Percentiles rank a stretch among this genome's conserved stretches.
Conservation (phyloP, 75 land plant species). For the Larix kaempferi region DNA sequence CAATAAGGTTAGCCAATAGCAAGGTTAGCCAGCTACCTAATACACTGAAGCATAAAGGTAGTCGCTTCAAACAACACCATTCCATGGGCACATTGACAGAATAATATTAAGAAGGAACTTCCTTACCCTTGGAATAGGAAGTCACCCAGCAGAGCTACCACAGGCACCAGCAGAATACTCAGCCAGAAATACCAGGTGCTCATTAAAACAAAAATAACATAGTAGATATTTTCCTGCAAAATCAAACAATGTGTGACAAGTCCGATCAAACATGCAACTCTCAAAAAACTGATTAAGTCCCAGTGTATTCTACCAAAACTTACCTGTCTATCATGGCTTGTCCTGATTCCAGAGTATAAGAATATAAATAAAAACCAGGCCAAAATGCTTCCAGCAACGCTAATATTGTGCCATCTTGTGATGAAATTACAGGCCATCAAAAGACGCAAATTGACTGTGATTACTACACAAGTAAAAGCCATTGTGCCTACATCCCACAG, state of each 20-base stretch:
- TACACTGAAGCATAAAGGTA: neutral
- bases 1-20: no score
- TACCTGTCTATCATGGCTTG: constrained; percentile 61
- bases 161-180: constrained; percentile 69
- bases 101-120: neutral
- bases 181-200: constrained; percentile 92
- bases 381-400: constrained; percentile 83
- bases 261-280: neutral
- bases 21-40: no score
- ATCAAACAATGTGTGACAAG: constrained; percentile 6
- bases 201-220: constrained; percentile 83
- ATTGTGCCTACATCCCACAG: constrained; percentile 98
- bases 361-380: constrained; percentile 94
- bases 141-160: constrained; percentile 78
- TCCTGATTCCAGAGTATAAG: constrained; percentile 81
- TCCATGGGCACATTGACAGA: neutral
- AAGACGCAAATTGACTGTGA: constrained; percentile 92
- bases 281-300: constrained; percentile 2
- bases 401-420: constrained; percentile 85
- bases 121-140: constrained; percentile 79
- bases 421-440: constrained; percentile 80
- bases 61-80: neutral
- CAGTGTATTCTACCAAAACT: constrained; percentile 9
- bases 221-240: constrained; percentile 82
- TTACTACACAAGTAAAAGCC: constrained; percentile 96